These are phyloP conservation scores for Citrus inodora DNA, from an alignment of 345 rosid genomes.

Conservation along the genomic window DNA sequence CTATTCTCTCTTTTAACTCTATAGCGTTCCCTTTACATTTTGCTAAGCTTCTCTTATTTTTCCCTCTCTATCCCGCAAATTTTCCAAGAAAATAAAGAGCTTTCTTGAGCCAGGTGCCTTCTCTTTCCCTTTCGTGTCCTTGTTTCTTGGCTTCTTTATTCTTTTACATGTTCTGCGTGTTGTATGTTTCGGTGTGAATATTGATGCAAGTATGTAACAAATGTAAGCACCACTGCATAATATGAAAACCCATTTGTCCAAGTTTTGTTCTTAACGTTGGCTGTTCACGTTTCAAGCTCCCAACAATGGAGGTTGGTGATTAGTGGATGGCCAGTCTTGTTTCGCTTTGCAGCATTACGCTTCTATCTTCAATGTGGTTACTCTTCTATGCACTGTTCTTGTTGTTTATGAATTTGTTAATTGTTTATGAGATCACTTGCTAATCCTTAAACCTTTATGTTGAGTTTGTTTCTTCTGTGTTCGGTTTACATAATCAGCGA, in stretches of 20 bases:
- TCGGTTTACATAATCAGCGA: slow-evolving; percentile 24
- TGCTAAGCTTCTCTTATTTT: not conserved
- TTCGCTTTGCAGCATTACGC: slow-evolving; percentile 12
- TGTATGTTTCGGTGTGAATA: not conserved
- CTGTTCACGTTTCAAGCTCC: slow-evolving; percentile 28
- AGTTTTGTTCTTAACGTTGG: slow-evolving; percentile 34
- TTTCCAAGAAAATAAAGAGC: slow-evolving; percentile 5
- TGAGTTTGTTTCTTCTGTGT: slow-evolving; percentile 20
- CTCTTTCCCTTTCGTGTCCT: not conserved
- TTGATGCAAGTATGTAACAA: slow-evolving; percentile 5
- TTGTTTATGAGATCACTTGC: slow-evolving; percentile 34
- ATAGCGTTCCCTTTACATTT: not conserved
- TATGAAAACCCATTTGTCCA: slow-evolving; percentile 39
- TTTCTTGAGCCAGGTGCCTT: slow-evolving; percentile 13
- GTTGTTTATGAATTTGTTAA: slow-evolving; percentile 4
- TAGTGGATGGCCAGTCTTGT: not conserved
- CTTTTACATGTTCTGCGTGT: not conserved
- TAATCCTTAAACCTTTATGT: slow-evolving; percentile 16
- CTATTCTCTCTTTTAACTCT: not conserved
- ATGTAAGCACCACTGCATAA: slow-evolving; percentile 26
- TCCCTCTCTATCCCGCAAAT: not conserved
- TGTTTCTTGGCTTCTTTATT: not conserved
- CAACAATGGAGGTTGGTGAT: slow-evolving; percentile 25
- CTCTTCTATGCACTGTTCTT: slow-evolving; percentile 18
- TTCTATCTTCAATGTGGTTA: slow-evolving; percentile 22